A percentile compares a stretch with the other conserved stretches of the same genome.
Conservation (phyloP, 192 early-diverging fungal genomes). For the Backusella macrospora region DNA sequence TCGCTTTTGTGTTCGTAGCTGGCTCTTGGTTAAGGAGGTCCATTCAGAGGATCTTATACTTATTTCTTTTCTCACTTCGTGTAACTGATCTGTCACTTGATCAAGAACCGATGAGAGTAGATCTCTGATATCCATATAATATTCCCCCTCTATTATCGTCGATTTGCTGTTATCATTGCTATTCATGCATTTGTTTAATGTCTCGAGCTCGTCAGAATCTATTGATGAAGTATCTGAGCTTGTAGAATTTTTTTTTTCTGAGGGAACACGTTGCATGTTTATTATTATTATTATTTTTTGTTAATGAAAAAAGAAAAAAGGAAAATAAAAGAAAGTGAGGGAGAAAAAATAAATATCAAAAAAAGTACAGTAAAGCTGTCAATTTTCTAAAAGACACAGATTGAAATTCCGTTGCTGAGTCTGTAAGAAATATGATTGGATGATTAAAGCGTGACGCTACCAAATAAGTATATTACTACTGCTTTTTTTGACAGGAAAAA, state of each 20-base stretch:
- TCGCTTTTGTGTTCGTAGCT: conserved; percentile 20
- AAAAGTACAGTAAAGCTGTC: too few relatives aligned
- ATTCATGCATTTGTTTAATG: background rate
- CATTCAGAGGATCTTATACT: conserved; percentile 28
- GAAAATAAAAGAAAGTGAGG: background rate
- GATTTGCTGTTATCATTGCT: background rate
- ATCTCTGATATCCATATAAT: conserved; percentile 41
- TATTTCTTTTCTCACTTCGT: conserved; percentile 26
- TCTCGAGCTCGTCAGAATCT: background rate
- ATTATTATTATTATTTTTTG: background rate
- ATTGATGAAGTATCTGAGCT: background rate
- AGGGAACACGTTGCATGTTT: background rate
- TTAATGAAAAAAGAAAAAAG: background rate
- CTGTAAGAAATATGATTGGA: too few relatives aligned
- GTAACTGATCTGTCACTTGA: conserved; percentile 34
- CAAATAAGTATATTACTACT: too few relatives aligned
- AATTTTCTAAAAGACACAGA: too few relatives aligned
- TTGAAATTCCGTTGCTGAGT: too few relatives aligned
- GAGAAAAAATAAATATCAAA: too few relatives aligned
- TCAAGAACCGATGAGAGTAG: conserved; percentile 36
- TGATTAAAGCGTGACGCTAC: too few relatives aligned
- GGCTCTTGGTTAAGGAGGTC: conserved; percentile 29
- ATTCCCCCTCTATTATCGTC: background rate
- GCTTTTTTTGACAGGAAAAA: background rate
- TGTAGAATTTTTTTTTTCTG: background rate